Evolutionary conservation across 768 basidiomycete genomes (phyloP).

Genomic region (Agrocybe pediades): DNA sequence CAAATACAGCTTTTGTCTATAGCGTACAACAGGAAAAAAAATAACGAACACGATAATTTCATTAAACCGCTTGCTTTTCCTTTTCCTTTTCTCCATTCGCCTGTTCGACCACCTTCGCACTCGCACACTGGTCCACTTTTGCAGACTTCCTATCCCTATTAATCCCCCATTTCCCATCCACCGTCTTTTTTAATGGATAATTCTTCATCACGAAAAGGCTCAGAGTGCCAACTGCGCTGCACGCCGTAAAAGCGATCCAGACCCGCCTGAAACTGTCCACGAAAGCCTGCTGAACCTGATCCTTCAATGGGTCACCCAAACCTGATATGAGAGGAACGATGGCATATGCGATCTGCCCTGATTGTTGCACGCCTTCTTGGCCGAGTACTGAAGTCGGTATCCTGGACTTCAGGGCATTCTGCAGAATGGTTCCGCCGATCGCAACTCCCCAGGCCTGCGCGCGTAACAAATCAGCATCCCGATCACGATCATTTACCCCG

Average conservation of each 20-base stretch:
- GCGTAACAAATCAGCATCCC: too few species aligned
- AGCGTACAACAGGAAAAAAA: too few species aligned
- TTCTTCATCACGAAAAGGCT: slow-evolving; percentile 12
- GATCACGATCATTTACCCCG: background rate
- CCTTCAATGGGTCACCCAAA: slow-evolving; percentile 30
- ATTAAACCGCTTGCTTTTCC: too few species aligned
- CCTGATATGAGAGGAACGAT: slow-evolving; percentile 42
- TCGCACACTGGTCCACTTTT: background rate
- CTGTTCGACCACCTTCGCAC: background rate
- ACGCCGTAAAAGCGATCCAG: slow-evolving; percentile 13
- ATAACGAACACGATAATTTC: too few species aligned
- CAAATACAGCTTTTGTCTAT: too few species aligned
- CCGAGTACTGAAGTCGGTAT: slow-evolving; percentile 34
- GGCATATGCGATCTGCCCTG: slow-evolving; percentile 45
- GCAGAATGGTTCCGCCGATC: slow-evolving; percentile 50
- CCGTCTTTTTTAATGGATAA: slow-evolving; percentile 7
- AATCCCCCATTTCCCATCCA: slow-evolving; percentile 17
- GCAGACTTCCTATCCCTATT: slow-evolving; percentile 1
- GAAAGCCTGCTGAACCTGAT: slow-evolving; percentile 6
- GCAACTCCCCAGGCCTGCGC: slow-evolving; percentile 39
- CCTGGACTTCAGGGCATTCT: slow-evolving; percentile 44
- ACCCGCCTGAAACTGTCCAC: slow-evolving; percentile 10
- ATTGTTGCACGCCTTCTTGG: slow-evolving; percentile 28
- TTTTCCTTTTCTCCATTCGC: too few species aligned
- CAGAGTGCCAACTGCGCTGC: slow-evolving; percentile 7